Conservation (phyloP, 129 eudicot species). For the Helianthus tuberosus region DNA sequence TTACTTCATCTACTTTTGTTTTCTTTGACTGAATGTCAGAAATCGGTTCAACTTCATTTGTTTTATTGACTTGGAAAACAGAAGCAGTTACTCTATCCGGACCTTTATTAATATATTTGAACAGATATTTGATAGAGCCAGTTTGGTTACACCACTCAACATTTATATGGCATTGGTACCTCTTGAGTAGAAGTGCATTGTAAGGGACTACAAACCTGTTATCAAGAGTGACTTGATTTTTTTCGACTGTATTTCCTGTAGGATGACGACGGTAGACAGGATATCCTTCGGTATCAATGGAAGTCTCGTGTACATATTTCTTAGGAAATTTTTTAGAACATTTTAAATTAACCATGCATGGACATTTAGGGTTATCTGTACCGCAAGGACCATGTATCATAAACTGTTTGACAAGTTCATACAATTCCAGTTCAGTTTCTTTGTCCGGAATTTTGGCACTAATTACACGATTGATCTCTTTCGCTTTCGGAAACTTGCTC, state of each 20-base stretch:
- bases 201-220: background rate
- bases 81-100: no score
- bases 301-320: background rate
- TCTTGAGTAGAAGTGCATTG: background rate
- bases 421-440: background rate
- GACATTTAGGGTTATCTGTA: background rate
- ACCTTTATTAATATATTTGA: no score
- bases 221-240: background rate
- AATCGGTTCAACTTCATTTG: background rate
- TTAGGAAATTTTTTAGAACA: constrained; percentile 18
- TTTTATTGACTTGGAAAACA: background rate
- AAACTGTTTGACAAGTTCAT: background rate
- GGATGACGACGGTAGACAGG: background rate
- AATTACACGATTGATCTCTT: background rate
- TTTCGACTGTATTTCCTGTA: background rate
- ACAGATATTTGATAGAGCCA: background rate
- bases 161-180: background rate
- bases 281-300: background rate
- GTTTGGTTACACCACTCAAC: background rate
- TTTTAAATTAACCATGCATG: background rate
- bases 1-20: background rate
- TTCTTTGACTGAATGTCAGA: no score
- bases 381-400: constrained; percentile 36
- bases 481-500: background rate
- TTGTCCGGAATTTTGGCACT: constrained; percentile 8